phyloP scores from a whole-genome alignment of 345 rosid species.

The Dipteronia dyeriana region DNA sequence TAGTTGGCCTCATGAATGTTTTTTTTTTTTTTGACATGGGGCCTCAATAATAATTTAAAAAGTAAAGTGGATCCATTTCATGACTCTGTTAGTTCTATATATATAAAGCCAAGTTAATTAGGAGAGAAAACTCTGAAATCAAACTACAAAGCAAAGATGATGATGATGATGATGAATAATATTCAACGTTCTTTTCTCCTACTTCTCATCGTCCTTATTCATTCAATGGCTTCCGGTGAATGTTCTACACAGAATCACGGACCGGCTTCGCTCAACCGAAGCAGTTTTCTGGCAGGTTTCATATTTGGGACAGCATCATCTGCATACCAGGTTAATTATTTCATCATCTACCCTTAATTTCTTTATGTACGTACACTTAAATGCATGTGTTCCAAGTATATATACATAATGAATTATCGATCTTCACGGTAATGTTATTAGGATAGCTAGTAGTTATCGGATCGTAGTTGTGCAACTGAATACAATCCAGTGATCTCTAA shows the following conservation, averaged over 20 bases:
- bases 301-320: slow-evolving; percentile 40
- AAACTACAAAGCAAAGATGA: background rate
- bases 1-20: background rate
- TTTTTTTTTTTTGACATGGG: no score
- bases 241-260: no score
- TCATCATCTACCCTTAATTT: background rate
- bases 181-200: slow-evolving; percentile 1
- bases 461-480: no score
- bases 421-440: no score
- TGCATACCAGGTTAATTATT: slow-evolving; percentile 33
- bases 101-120: no score
- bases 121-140: background rate
- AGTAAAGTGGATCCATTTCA: no score
- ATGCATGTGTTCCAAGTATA: background rate
- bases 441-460: background rate
- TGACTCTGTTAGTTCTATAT: background rate
- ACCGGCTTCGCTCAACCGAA: slow-evolving; percentile 24
- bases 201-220: background rate
- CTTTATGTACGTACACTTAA: background rate
- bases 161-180: no score
- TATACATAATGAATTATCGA: background rate
- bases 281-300: slow-evolving; percentile 37
- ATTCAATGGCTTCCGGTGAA: background rate
- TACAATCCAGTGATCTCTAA: background rate
- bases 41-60: background rate